Base-by-base conservation (phyloP, 495 filamentous ascomycete species). In the Tuber umbilicatum region DNA sequence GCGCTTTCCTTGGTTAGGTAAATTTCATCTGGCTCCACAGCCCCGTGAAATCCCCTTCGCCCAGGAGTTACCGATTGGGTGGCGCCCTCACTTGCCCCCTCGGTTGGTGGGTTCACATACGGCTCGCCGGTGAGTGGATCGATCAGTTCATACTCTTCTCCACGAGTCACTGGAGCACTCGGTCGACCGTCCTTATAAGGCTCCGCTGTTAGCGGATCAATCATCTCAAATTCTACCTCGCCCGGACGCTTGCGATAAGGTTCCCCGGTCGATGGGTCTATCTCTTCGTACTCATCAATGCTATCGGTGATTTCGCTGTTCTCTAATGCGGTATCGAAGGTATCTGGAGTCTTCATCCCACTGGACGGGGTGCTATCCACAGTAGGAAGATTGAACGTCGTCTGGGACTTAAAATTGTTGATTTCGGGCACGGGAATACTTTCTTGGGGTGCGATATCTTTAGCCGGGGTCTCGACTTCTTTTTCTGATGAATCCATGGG, bases 131-230 rank as follows among this genome's bases (percentile, higher is more conserved):
- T 73, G 67, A 79, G 38, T 70, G 78, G 78, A 42, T 80, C 79
- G 41, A 80, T 80, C 37, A 80, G 41, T 35, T 80, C 79, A 37
- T 68, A 80, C 31, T 81, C 79, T 47, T 70, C 79, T 6, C 31
- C 35, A 2, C 27, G 69, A 70, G 35, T 14, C 38, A 43, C 17
- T 19, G 69, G 69, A 23, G 42, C 16, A 23, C 35, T 7, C 12
- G 69, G 42, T 43, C 17, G 12, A 23, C 42, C 69, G 31, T 2
- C 14, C 35, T 38, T 6, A 60, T 72, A 73, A 55, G 75, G 79
- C 39, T 81, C 79, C 2, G 75, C 75, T 35, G 78, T 78, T n/a
- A 47, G 68, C n/a, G 79, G 79, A n/a, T 81, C 79, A 69, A 81
- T 78, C 68, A 47, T 75, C 68, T 80, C 78, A 42, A 77, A 77